Evolutionary conservation across 2,329 filamentous ascomycete genomes (phyloP).

Genomic region (Aspergillus unguis): DNA sequence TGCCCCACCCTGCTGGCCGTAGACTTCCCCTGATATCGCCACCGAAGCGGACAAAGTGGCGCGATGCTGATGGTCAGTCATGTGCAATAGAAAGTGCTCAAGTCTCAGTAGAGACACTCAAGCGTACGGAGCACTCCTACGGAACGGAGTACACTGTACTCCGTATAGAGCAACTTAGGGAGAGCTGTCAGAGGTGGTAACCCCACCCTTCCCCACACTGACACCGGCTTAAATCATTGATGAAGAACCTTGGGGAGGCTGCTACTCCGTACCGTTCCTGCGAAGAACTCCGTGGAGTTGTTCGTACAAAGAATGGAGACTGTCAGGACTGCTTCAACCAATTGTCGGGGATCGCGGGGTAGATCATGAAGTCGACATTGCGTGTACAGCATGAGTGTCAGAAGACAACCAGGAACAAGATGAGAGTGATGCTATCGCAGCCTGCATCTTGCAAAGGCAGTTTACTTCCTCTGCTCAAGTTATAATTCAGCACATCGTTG

Average conservation of each 20-base stretch:
- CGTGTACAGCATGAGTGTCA: conserved; percentile 1
- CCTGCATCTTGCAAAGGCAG: background rate
- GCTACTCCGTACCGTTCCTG: background rate
- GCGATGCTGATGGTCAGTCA: background rate
- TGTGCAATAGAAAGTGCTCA: background rate
- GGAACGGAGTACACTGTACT: background rate
- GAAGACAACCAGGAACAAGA: conserved; percentile 6
- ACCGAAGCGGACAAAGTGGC: background rate
- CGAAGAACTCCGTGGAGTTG: conserved; percentile 8
- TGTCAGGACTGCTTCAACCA: background rate
- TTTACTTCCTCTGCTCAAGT: too few relatives aligned
- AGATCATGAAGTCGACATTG: conserved; percentile 10
- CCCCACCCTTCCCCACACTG: conserved; percentile 5
- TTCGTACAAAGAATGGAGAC: too few relatives aligned
- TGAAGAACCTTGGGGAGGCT: conserved; percentile 1
- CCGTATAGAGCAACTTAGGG: too few relatives aligned
- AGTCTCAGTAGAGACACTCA: background rate
- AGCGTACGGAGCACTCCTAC: background rate
- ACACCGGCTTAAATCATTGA: background rate
- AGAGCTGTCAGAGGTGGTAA: background rate
- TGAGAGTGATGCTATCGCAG: conserved; percentile 2
- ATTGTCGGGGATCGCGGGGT: background rate
- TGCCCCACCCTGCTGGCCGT: background rate
- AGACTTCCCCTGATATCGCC: conserved; percentile 1
- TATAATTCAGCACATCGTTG: too few relatives aligned